phyloP scores from a whole-genome alignment of 345 rosid genomes.

The Melaleuca quinquenervia region DNA sequence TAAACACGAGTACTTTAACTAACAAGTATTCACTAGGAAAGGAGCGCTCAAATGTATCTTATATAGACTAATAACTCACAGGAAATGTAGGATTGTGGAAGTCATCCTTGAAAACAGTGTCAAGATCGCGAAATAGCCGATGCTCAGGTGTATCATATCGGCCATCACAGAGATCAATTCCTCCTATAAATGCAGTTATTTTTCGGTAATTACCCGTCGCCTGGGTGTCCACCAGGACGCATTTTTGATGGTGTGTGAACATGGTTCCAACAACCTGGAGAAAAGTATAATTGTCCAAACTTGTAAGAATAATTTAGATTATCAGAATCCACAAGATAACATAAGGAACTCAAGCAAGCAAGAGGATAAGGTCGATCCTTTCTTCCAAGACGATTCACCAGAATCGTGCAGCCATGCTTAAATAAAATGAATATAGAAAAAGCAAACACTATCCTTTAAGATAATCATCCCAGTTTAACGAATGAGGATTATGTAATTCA shows the following conservation, averaged over 20 bases:
- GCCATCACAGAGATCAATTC: conserved; percentile 93
- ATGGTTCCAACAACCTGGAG: conserved; percentile 78
- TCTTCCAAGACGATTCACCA: neutral
- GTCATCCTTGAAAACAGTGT: conserved; percentile 67
- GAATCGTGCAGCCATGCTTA: neutral
- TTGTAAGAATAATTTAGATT: neutral
- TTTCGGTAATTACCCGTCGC: conserved; percentile 71
- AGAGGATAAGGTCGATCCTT: neutral
- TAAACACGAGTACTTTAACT: neutral
- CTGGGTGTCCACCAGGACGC: conserved; percentile 88
- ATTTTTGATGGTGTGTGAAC: conserved; percentile 95
- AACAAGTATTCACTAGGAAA: neutral
- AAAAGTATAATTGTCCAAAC: neutral
- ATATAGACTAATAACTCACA: conserved; percentile 33
- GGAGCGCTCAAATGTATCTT: neutral
- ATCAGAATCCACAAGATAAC: neutral
- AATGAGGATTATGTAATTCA: neutral
- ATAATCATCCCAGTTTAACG: neutral
- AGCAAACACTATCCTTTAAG: neutral
- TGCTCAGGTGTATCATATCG: conserved; percentile 98
- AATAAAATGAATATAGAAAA: neutral
- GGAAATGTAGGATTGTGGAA: conserved; percentile 89
- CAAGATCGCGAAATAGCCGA: conserved; percentile 56
- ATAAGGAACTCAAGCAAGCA: neutral
- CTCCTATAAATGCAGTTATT: conserved; percentile 86